A percentile compares a stretch with the other conserved stretches of the same genome.
These are phyloP conservation scores for Candida sithepensis DNA, from an alignment of 805 yeast species.

Conservation along the genomic window DNA sequence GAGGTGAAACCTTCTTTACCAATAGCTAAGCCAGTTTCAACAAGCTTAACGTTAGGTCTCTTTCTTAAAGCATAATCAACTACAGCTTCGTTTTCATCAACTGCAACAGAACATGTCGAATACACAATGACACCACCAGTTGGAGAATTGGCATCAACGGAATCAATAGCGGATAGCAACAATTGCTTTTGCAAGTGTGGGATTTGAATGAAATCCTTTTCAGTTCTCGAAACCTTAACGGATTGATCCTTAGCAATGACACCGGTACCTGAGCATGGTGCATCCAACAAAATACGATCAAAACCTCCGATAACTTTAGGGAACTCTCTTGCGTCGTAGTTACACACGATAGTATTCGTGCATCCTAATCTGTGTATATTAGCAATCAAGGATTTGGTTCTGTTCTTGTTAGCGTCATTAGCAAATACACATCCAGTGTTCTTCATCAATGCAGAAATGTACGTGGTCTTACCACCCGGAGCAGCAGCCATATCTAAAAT, in stretches of 20 bases:
- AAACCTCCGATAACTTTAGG: slow-evolving; percentile 98
- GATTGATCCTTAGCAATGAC: slow-evolving; percentile 96
- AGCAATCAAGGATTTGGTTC: slow-evolving; percentile 95
- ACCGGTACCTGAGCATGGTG: slow-evolving; percentile 99
- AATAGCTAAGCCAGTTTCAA: slow-evolving; percentile 85
- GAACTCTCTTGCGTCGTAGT: slow-evolving; percentile 97
- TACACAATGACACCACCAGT: slow-evolving; percentile 94
- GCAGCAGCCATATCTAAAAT: slow-evolving; percentile 99
- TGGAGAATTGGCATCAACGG: slow-evolving; percentile 88
- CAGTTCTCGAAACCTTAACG: slow-evolving; percentile 90
- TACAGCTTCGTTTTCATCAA: slow-evolving; percentile 97
- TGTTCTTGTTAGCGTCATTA: slow-evolving; percentile 92
- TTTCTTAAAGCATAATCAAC: slow-evolving; percentile 96
- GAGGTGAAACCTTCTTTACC: slow-evolving; percentile 96
- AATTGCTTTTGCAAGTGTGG: slow-evolving; percentile 96
- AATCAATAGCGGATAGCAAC: slow-evolving; percentile 90
- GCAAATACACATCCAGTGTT: slow-evolving; percentile 98
- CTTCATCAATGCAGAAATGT: slow-evolving; percentile 92
- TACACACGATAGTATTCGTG: slow-evolving; percentile 92
- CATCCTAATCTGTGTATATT: slow-evolving; percentile 97
- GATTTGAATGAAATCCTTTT: slow-evolving; percentile 92
- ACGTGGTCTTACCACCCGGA: slow-evolving; percentile 98
- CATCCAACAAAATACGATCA: slow-evolving; percentile 91
- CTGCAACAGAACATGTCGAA: slow-evolving; percentile 97
- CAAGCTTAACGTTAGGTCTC: slow-evolving; percentile 92